phyloP scores from a whole-genome alignment of 2,329 filamentous ascomycete genomes.

The Penicillium sp. region DNA sequence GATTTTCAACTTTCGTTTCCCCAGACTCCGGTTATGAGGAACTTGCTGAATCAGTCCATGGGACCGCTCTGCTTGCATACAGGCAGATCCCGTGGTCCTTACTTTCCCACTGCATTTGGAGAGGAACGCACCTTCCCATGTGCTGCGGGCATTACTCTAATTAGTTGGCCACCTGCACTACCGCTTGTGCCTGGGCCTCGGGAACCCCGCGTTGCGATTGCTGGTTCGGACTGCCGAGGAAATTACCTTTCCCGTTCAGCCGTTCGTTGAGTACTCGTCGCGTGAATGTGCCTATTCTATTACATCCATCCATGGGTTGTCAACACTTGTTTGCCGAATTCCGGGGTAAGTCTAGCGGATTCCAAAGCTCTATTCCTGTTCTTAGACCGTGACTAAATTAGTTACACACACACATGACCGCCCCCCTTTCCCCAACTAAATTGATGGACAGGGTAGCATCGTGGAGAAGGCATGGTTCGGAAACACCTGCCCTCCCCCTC shows the following conservation, averaged over 20 bases:
- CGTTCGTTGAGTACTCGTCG: neutral
- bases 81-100: neutral
- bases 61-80: neutral
- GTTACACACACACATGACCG: neutral
- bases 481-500: neutral
- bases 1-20: constrained; percentile 24
- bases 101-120: neutral
- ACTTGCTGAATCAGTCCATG: neutral
- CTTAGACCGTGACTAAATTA: neutral
- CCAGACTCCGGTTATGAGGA: constrained; percentile 13
- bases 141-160: constrained; percentile 1
- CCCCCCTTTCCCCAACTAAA: neutral
- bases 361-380: neutral
- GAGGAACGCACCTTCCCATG: neutral
- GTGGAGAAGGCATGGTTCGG: neutral
- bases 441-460: neutral
- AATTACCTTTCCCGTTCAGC: neutral
- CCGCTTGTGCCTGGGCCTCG: neutral
- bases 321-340: neutral
- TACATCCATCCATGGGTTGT: neutral
- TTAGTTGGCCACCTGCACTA: neutral
- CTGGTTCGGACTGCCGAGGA: neutral
- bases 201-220: neutral
- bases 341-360: neutral
- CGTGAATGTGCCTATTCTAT: neutral